Conservation (phyloP, 495 filamentous ascomycete species). For the Elasticomyces elasticus region DNA sequence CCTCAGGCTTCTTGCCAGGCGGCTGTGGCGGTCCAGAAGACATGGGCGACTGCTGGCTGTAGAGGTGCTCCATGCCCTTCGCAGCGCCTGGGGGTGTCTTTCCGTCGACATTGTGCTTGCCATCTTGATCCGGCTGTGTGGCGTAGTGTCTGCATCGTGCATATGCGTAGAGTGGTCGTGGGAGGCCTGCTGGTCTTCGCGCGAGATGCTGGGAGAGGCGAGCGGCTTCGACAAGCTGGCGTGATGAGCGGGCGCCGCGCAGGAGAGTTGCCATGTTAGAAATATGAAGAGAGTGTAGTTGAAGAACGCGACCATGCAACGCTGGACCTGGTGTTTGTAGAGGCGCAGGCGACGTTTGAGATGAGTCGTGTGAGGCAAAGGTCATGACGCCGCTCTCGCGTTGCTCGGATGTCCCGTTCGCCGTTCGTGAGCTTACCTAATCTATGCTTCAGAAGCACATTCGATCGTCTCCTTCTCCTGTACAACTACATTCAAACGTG, state of each 20-base stretch:
- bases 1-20: constrained; percentile 29
- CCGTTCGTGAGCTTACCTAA: too few species aligned
- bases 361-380: too few species aligned
- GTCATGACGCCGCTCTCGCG: too few species aligned
- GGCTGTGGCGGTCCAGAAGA: constrained; percentile 29
- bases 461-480: too few species aligned
- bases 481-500: too few species aligned
- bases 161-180: constrained; percentile 30
- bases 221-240: constrained; percentile 17
- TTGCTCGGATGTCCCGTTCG: too few species aligned
- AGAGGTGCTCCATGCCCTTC: constrained; percentile 37
- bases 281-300: background rate
- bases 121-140: constrained; percentile 37
- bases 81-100: constrained; percentile 33
- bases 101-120: constrained; percentile 19
- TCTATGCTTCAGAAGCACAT: too few species aligned
- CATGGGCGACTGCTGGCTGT: constrained; percentile 33
- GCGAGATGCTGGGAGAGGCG: constrained; percentile 19
- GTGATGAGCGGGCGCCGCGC: constrained; percentile 16
- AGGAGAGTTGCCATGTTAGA: constrained; percentile 16
- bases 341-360: too few species aligned
- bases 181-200: constrained; percentile 31
- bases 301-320: too few species aligned
- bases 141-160: constrained; percentile 47
- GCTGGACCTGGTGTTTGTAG: too few species aligned